Evolutionary conservation across 495 filamentous ascomycete genomes (phyloP).

Genomic region (Schizothecium vesticola): DNA sequence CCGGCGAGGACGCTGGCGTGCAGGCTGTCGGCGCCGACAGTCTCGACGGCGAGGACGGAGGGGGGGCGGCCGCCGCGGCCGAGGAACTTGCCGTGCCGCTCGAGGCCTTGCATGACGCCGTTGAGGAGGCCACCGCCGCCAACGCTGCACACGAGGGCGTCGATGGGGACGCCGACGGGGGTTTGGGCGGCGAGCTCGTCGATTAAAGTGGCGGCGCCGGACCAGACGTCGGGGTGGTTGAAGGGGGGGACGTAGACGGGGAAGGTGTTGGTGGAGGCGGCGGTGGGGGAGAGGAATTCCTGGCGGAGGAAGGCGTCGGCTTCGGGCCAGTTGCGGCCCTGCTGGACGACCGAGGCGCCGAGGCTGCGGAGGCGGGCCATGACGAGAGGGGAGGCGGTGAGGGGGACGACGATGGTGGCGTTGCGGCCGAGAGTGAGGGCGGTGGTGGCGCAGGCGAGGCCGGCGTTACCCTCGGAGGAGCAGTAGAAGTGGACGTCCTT

Average conservation of each 20-base stretch:
- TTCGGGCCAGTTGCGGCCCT: slow-evolving; percentile 67
- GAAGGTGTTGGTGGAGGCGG: slow-evolving; percentile 31
- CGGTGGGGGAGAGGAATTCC: slow-evolving; percentile 42
- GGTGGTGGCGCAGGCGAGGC: slow-evolving; percentile 81
- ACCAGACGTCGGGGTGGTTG: slow-evolving; percentile 81
- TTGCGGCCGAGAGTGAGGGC: slow-evolving; percentile 61
- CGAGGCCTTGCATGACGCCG: slow-evolving; percentile 70
- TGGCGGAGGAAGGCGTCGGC: slow-evolving; percentile 69
- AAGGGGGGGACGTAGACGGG: slow-evolving; percentile 91
- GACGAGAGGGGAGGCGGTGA: slow-evolving; percentile 63
- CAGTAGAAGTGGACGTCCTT: slow-evolving; percentile 71
- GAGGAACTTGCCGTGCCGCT: slow-evolving; percentile 36
- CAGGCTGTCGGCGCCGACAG: slow-evolving; percentile 69
- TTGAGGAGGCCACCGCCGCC: slow-evolving; percentile 85
- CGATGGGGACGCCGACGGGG: slow-evolving; percentile 35
- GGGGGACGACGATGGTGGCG: slow-evolving; percentile 77
- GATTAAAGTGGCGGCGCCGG: slow-evolving; percentile 66
- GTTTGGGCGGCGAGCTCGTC: slow-evolving; percentile 66
- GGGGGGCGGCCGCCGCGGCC: slow-evolving; percentile 29
- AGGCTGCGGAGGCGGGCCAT: slow-evolving; percentile 67
- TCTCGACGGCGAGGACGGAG: slow-evolving; percentile 75
- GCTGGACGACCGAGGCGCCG: slow-evolving; percentile 63
- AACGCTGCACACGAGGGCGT: slow-evolving; percentile 76
- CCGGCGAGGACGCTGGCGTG: slow-evolving; percentile 54
- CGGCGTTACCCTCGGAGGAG: slow-evolving; percentile 85